phyloP scores from a whole-genome alignment of 2,329 filamentous ascomycete species.

The Fonsecaea multimorphosa region DNA sequence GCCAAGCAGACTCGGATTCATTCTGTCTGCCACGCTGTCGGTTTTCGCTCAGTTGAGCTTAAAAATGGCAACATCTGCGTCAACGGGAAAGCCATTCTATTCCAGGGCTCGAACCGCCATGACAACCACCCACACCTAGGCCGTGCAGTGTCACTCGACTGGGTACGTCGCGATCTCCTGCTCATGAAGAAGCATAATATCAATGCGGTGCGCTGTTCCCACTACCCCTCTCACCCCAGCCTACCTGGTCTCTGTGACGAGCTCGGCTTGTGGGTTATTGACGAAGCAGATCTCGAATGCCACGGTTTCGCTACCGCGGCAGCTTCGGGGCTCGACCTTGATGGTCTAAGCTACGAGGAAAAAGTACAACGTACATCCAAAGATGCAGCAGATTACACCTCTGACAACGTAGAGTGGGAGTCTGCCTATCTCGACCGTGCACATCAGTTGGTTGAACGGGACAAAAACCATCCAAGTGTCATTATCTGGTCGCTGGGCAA shows the following conservation, averaged over 20 bases:
- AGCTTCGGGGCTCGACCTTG: conserved; percentile 2
- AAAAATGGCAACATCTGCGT: conserved; percentile 57
- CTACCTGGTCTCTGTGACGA: conserved; percentile 46
- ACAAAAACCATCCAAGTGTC: conserved; percentile 73
- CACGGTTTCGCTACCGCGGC: conserved; percentile 42
- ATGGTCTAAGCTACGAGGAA: conserved; percentile 21
- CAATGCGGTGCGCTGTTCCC: conserved; percentile 72
- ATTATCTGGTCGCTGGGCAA: conserved; percentile 78
- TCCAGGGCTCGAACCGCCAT: conserved; percentile 72
- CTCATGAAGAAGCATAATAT: conserved; percentile 75
- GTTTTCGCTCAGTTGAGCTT: conserved; percentile 69
- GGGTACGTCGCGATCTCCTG: conserved; percentile 65
- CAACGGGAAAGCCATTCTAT: conserved; percentile 66
- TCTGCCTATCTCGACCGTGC: conserved; percentile 72
- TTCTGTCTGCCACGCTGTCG: conserved; percentile 60
- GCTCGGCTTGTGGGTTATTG: conserved; percentile 47
- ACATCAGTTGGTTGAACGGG: conserved; percentile 67
- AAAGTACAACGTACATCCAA: conserved; percentile 26
- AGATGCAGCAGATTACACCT: conserved; percentile 41
- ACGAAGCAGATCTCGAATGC: conserved; percentile 48
- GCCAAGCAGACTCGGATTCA: conserved; percentile 41
- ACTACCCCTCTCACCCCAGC: conserved; percentile 64
- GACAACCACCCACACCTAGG: conserved; percentile 71
- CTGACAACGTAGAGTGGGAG: conserved; percentile 49
- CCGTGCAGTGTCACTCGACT: conserved; percentile 67